These are phyloP conservation scores for Symbiodinium natans DNA, from an alignment of 73 alveolate species.

Conservation along the genomic window DNA sequence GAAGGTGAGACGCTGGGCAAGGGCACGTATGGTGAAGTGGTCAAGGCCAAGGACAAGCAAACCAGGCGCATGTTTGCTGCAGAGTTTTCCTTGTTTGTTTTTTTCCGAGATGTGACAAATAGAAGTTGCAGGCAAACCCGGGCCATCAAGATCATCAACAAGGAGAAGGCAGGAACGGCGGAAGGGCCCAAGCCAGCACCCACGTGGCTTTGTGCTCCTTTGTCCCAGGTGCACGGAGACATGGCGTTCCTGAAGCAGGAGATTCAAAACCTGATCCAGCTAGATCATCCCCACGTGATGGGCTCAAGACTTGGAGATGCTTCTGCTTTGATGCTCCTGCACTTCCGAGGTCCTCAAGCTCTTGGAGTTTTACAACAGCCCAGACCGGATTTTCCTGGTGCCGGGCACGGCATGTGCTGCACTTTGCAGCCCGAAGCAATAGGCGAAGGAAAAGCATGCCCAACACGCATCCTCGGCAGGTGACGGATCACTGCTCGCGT, in stretches of 20 bases:
- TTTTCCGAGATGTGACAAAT: not conserved
- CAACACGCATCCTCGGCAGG: conserved; percentile 28
- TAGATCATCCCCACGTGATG: conserved; percentile 67
- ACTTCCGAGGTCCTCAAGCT: conserved; percentile 43
- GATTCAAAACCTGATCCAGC: conserved; percentile 81
- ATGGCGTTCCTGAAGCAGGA: conserved; percentile 89
- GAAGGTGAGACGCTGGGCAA: conserved; percentile 86
- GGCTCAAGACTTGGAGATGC: not conserved
- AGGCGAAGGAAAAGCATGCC: too few species aligned
- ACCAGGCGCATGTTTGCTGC: conserved; percentile 20
- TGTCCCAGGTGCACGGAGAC: conserved; percentile 90
- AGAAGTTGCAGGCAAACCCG: conserved; percentile 30
- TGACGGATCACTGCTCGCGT: conserved; percentile 70
- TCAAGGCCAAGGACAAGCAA: conserved; percentile 65
- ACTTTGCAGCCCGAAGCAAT: not conserved
- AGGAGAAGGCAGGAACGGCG: conserved; percentile 45
- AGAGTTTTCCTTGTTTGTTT: not conserved
- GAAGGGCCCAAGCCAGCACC: too few species aligned
- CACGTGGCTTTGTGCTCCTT: too few species aligned
- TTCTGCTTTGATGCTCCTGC: not conserved
- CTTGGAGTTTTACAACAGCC: conserved; percentile 88
- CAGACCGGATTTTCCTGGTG: conserved; percentile 37
- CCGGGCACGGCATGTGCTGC: conserved; percentile 13
- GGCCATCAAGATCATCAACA: conserved; percentile 79
- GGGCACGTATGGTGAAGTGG: conserved; percentile 88